Conservation (phyloP, 2,329 filamentous ascomycete genomes). For the Penicillium thymicola region DNA sequence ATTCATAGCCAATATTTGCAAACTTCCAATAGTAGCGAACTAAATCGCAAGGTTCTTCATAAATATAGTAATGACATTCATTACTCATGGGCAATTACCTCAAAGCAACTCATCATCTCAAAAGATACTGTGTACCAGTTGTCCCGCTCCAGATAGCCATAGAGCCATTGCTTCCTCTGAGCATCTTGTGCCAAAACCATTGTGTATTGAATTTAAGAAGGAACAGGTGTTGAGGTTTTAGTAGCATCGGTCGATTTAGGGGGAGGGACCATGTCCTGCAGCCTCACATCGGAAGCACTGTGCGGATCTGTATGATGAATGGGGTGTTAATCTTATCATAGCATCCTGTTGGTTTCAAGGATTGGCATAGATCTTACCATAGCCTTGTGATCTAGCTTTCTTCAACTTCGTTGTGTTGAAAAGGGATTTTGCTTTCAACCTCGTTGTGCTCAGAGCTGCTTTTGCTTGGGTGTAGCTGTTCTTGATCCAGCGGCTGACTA, state of each 20-base stretch:
- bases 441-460: neutral
- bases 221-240: no score
- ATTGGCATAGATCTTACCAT: neutral
- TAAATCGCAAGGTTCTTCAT: neutral
- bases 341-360: no score
- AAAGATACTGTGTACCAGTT: neutral
- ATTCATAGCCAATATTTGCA: neutral
- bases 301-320: neutral
- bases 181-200: no score
- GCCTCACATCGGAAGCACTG: neutral
- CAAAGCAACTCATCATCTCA: neutral
- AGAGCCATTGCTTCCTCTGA: neutral
- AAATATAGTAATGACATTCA: neutral
- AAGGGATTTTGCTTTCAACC: neutral
- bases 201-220: neutral
- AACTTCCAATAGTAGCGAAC: no score
- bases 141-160: neutral
- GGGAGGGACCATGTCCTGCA: neutral
- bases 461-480: neutral
- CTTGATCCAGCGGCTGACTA: neutral
- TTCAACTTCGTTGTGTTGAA: neutral
- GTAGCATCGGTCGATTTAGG: no score
- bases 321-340: neutral
- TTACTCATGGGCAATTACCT: neutral
- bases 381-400: neutral